Conservation (phyloP, 2,329 filamentous ascomycete species). For the Trichothecium roseum region DNA sequence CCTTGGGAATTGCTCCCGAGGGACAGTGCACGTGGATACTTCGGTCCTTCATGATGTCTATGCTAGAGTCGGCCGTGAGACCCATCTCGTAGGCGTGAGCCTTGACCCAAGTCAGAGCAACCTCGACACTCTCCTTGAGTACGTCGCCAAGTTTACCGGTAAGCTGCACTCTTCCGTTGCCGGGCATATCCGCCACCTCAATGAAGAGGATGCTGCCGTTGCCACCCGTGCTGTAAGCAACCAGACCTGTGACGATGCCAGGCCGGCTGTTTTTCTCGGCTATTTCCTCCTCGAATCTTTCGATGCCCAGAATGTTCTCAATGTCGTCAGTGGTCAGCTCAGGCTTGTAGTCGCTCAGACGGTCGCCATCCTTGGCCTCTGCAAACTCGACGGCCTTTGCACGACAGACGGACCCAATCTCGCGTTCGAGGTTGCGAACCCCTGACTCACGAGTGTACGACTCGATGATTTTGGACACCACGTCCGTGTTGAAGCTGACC, state of each 20-base stretch:
- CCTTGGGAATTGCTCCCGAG: constrained; percentile 89
- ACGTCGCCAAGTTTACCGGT: constrained; percentile 96
- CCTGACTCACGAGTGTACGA: constrained; percentile 94
- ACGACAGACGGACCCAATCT: constrained; percentile 89
- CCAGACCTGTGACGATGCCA: constrained; percentile 89
- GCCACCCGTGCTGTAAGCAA: constrained; percentile 85
- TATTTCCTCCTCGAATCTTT: constrained; percentile 91
- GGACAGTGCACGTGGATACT: constrained; percentile 96
- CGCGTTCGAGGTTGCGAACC: constrained; percentile 90
- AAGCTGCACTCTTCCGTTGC: constrained; percentile 81
- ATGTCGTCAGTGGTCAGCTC: constrained; percentile 68
- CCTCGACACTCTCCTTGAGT: constrained; percentile 92
- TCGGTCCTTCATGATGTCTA: constrained; percentile 93
- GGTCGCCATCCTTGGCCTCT: constrained; percentile 69
- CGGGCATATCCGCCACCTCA: constrained; percentile 95
- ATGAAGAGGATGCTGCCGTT: constrained; percentile 98
- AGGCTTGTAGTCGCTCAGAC: constrained; percentile 60
- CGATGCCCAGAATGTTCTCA: constrained; percentile 83
- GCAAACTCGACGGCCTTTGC: constrained; percentile 93
- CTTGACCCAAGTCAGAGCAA: constrained; percentile 94
- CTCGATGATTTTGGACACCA: constrained; percentile 91
- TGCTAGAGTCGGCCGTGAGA: constrained; percentile 65
- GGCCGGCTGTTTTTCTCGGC: constrained; percentile 76
- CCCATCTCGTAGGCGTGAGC: constrained; percentile 88
- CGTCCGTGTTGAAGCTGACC: constrained; percentile 67